Evolutionary conservation across 768 basidiomycete species (phyloP).

Genomic region (Lactifluus piperatus): DNA sequence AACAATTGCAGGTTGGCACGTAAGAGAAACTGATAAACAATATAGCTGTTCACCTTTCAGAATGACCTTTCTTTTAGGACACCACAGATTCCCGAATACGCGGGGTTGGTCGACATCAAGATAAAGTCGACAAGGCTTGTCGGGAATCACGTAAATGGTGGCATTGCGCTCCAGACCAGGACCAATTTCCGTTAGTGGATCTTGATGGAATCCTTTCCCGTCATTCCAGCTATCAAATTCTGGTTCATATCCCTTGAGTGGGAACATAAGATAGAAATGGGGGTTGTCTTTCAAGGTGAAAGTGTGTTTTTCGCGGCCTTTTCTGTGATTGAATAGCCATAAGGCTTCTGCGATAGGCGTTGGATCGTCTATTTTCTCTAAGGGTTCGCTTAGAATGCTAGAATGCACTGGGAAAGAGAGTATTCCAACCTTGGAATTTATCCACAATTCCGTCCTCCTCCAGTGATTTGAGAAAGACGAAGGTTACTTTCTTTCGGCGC

Average conservation of each 20-base stretch:
- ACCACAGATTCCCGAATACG: conserved; percentile 3
- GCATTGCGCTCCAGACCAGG: neutral
- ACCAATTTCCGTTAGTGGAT: neutral
- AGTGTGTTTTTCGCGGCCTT: neutral
- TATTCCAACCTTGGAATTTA: neutral
- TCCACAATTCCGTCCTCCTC: neutral
- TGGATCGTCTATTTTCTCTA: neutral
- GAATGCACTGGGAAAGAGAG: neutral
- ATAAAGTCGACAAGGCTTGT: neutral
- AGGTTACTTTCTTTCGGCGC: neutral
- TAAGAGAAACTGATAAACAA: neutral
- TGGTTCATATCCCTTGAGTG: too few relatives aligned
- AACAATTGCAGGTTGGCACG: neutral
- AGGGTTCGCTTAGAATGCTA: neutral
- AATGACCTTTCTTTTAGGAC: neutral
- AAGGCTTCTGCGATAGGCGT: too few relatives aligned
- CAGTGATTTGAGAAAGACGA: neutral
- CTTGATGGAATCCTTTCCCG: neutral
- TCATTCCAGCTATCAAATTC: neutral
- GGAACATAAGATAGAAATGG: neutral
- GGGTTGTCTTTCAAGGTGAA: neutral
- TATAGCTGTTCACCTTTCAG: neutral
- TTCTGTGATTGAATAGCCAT: neutral
- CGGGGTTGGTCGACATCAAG: neutral
- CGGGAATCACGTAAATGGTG: neutral